Percentiles rank a stretch among this genome's conserved stretches.
Conservation (phyloP, 2,329 filamentous ascomycete species). For the Chrysoporthe austroafricana region DNA sequence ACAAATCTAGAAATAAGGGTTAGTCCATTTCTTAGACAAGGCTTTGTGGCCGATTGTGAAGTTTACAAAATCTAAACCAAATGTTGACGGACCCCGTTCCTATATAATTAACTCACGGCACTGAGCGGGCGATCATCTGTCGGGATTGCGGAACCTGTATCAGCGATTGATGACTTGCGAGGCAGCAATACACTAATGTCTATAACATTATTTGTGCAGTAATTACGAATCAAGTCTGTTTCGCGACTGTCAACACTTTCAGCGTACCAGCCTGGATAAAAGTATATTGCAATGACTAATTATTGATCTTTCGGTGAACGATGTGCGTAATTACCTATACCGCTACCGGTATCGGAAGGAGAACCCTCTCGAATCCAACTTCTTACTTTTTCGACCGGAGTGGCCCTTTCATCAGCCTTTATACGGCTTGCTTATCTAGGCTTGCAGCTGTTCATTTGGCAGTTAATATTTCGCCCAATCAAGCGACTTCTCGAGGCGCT, state of each 20-base stretch:
- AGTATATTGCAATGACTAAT: not conserved
- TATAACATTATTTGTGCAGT: constrained; percentile 33
- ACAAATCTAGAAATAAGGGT: too few species aligned
- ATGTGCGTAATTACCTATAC: not conserved
- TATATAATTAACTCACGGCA: too few species aligned
- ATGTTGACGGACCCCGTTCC: too few species aligned
- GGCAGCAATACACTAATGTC: constrained; percentile 26
- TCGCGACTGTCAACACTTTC: constrained; percentile 24
- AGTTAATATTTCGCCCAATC: constrained; percentile 38
- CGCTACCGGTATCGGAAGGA: constrained; percentile 18
- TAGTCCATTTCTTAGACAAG: too few species aligned
- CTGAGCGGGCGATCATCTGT: too few species aligned
- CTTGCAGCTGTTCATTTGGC: constrained; percentile 46
- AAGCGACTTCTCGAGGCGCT: constrained; percentile 37
- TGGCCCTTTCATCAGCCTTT: constrained; percentile 46
- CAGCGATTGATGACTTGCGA: constrained; percentile 13
- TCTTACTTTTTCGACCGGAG: constrained; percentile 46
- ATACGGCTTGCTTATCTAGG: constrained; percentile 49
- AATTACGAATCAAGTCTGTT: constrained; percentile 32
- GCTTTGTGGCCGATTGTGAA: too few species aligned
- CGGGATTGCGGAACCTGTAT: too few species aligned
- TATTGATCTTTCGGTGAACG: not conserved
- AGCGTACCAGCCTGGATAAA: not conserved
- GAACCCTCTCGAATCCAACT: constrained; percentile 42
- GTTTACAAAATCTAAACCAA: too few species aligned